Evolutionary conservation across 2,329 filamentous ascomycete genomes (phyloP), one percentile per base, ranked within the genome.

Genomic region (Rosellinia necatrix): DNA sequence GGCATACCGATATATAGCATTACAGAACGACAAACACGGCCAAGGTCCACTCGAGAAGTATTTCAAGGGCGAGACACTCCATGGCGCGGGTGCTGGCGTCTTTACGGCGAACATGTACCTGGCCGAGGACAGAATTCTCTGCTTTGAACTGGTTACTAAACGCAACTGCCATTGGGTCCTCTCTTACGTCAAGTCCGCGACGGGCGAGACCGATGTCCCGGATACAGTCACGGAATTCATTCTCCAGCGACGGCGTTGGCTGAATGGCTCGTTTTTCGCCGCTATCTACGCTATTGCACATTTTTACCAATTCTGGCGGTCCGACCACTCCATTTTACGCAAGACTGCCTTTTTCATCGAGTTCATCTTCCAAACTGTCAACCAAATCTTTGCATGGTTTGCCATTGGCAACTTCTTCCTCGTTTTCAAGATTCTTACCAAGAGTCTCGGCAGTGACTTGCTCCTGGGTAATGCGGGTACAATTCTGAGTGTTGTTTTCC

Each of bases 311-410:
- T 92, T 99, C 72, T 96, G 93, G 83, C 86, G 94, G 56, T 96
- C 91, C 62, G 89, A 92, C 68, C 94, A 99, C 74, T 93, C 89
- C 22, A 81, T 92, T 67, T 70, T 96, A 37, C 86, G 94, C 65
- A 97, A 97, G 74, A 77, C 93, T 58, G 91, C 90, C 81, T 90
- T 99, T 74, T 83, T 96, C 67, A 75, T 97, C 64, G 94, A 99
- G 72, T 97, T 97, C 73, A 78, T 89, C 64, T 99, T 97, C 77
- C 92, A 97, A 74, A 94, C 91, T 1, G 82, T 93, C 74, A 96
- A 91, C 80, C 97, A 97, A 91, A 83, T 99, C 70, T 99, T 97
- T 72, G 92, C 94, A 49, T 99, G 94, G 94, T 97, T 99, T 71
- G 91, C 89, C 67, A 94, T 97, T 69, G 90, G 94, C 70, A 99